These are phyloP conservation scores for Rutstroemia sp. DNA, from an alignment of 2,329 filamentous ascomycete genomes.

Conservation along the genomic window DNA sequence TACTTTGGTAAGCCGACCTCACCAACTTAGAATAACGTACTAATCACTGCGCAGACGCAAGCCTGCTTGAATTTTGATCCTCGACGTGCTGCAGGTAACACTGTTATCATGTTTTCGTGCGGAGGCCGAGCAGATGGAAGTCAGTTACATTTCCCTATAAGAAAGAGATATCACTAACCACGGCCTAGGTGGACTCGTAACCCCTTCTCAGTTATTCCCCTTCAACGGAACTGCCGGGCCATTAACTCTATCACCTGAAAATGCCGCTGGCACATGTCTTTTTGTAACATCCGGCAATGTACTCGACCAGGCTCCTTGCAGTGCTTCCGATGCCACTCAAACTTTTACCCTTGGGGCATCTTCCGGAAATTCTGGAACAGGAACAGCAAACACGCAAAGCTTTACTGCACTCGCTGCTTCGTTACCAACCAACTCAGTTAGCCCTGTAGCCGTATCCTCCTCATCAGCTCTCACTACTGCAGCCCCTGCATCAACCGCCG, in stretches of 20 bases:
- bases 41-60: constrained; percentile 34
- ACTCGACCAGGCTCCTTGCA: constrained; percentile 35
- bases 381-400: background rate
- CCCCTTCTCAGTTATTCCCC: constrained; percentile 7
- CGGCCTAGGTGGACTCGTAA: background rate
- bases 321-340: constrained; percentile 33
- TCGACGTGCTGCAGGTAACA: constrained; percentile 41
- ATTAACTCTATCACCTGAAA: constrained; percentile 37
- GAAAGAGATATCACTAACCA: background rate
- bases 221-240: constrained; percentile 26
- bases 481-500: background rate
- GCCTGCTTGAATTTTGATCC: constrained; percentile 53
- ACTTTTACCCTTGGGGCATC: constrained; percentile 30
- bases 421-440: background rate
- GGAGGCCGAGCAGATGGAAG: constrained; percentile 9
- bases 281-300: constrained; percentile 34
- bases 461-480: background rate
- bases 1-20: constrained; percentile 34
- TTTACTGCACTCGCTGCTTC: background rate
- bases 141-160: background rate
- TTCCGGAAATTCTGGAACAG: background rate
- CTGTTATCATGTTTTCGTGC: constrained; percentile 44
- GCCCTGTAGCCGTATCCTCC: background rate
- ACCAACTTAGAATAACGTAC: background rate
- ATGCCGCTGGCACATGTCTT: constrained; percentile 37